These are phyloP conservation scores for Podospora australis DNA, from an alignment of 495 filamentous ascomycete species.

Conservation along the genomic window DNA sequence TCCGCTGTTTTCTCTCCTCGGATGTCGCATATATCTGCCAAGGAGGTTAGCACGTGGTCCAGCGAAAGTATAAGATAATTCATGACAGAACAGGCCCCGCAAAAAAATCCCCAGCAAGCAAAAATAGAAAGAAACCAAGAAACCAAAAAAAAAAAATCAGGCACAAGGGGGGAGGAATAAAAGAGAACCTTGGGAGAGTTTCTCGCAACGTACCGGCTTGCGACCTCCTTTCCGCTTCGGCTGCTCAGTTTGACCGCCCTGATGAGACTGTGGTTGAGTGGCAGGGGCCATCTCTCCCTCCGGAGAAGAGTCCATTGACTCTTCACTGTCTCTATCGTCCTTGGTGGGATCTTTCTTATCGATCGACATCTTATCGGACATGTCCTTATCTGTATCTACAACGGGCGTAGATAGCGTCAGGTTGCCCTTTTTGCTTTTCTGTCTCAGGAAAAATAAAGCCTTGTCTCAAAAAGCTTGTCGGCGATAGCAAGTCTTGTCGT, in stretches of 20 bases:
- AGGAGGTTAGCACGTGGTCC: slow-evolving; percentile 21
- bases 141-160: slow-evolving; percentile 32
- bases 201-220: slow-evolving; percentile 74
- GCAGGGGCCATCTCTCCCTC: slow-evolving; percentile 40
- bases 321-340: slow-evolving; percentile 42
- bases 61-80: not conserved
- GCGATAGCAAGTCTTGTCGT: not conserved
- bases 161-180: slow-evolving; percentile 12
- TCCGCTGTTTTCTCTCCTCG: slow-evolving; percentile 95
- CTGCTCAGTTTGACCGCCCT: slow-evolving; percentile 41
- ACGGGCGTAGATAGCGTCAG: not conserved
- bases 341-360: slow-evolving; percentile 48
- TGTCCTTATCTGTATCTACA: slow-evolving; percentile 26
- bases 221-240: slow-evolving; percentile 91
- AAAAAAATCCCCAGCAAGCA: too few relatives aligned
- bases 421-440: not conserved
- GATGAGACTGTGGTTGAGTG: slow-evolving; percentile 23
- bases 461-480: not conserved
- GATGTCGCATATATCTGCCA: slow-evolving; percentile 92
- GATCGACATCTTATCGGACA: slow-evolving; percentile 55
- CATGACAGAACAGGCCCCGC: too few relatives aligned
- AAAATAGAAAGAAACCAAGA: too few relatives aligned
- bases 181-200: not conserved
- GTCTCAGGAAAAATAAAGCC: too few relatives aligned
- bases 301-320: slow-evolving; percentile 50